phyloP scores from a whole-genome alignment of 176 grass and related monocot genomes.

The Paspalum notatum region DNA sequence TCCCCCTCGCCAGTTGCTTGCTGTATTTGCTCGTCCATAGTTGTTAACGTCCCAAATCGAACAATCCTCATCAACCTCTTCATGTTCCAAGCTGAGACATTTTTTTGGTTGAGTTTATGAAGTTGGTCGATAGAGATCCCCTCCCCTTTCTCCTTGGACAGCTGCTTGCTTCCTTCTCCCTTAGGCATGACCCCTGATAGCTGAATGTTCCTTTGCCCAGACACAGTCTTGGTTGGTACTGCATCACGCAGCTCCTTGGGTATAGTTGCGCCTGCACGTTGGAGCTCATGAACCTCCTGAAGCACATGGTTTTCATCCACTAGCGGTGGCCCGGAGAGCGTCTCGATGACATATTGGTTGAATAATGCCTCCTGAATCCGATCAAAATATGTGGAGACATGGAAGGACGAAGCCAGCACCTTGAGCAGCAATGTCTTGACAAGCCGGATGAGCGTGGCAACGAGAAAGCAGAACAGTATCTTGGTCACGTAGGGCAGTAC shows the following conservation, averaged over 20 bases:
- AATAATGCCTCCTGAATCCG: slow-evolving; percentile 84
- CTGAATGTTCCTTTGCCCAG: slow-evolving; percentile 41
- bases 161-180: slow-evolving; percentile 49
- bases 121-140: slow-evolving; percentile 67
- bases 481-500: slow-evolving; percentile 70
- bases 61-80: slow-evolving; percentile 77
- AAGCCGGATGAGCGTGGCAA: slow-evolving; percentile 67
- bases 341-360: slow-evolving; percentile 80
- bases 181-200: slow-evolving; percentile 50
- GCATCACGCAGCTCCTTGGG: slow-evolving; percentile 53
- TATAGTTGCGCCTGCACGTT: slow-evolving; percentile 57
- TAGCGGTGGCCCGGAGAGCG: slow-evolving; percentile 66
- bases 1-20: slow-evolving; percentile 50
- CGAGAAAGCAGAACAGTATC: slow-evolving; percentile 72
- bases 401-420: slow-evolving; percentile 82
- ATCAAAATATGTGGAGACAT: slow-evolving; percentile 82
- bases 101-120: slow-evolving; percentile 74
- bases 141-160: slow-evolving; percentile 48
- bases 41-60: slow-evolving; percentile 58
- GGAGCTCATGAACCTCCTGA: slow-evolving; percentile 66
- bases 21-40: slow-evolving; percentile 75
- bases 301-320: slow-evolving; percentile 63
- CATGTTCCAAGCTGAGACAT: slow-evolving; percentile 88
- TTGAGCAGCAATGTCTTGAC: slow-evolving; percentile 82
- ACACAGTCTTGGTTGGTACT: slow-evolving; percentile 49